Evolutionary conservation across 2,329 filamentous ascomycete species (phyloP).

Genomic region (Alternaria conjuncta): DNA sequence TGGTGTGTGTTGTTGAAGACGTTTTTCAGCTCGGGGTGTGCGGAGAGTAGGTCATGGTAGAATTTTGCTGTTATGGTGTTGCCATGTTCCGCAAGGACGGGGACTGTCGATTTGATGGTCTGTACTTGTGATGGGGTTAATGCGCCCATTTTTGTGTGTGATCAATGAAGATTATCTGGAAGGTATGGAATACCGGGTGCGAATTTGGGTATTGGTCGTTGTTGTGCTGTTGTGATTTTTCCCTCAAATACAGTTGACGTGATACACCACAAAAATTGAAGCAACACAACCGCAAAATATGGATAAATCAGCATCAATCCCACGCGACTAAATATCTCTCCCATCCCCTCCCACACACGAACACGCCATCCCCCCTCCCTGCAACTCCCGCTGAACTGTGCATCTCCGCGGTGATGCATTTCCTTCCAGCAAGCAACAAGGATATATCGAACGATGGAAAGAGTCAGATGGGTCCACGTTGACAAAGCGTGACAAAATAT

Average conservation of each 20-base stretch:
- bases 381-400: background rate
- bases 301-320: background rate
- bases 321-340: background rate
- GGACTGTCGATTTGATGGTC: constrained; percentile 74
- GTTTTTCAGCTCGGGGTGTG: constrained; percentile 70
- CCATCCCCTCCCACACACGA: background rate
- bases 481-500: background rate
- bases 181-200: background rate
- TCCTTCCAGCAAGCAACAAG: background rate
- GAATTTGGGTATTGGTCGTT: background rate
- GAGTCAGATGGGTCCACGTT: background rate
- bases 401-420: constrained; percentile 14
- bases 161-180: background rate
- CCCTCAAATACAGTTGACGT: fast-evolving
- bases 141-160: constrained; percentile 36
- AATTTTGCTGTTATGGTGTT: constrained; percentile 72
- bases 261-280: fast-evolving
- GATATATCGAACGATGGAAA: background rate
- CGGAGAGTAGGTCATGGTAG: constrained; percentile 71
- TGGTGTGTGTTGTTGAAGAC: constrained; percentile 77
- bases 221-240: background rate
- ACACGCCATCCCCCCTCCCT: constrained; percentile 1
- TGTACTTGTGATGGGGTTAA: constrained; percentile 68
- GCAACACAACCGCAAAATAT: background rate
- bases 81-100: constrained; percentile 71